These are phyloP conservation scores for Beta lomatogona DNA, from an alignment of 179 eudicot species.

Conservation along the genomic window DNA sequence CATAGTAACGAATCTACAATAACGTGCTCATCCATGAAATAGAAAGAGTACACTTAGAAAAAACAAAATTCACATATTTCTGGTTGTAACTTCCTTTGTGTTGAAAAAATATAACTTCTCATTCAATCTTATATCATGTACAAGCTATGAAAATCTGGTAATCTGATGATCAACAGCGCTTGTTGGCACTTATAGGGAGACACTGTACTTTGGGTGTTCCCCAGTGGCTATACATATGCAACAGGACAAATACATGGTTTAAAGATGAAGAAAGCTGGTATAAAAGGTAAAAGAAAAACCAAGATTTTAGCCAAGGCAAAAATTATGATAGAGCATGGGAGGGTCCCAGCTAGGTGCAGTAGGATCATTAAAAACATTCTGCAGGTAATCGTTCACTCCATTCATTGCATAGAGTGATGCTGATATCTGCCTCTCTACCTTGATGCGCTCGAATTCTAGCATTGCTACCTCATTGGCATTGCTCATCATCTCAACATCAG, in stretches of 20 bases:
- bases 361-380: slow-evolving; percentile 43
- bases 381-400: slow-evolving; percentile 62
- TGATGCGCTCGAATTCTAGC: slow-evolving; percentile 58
- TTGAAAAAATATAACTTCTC: no score
- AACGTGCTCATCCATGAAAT: neutral
- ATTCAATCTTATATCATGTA: slow-evolving; percentile 5
- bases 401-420: slow-evolving; percentile 70
- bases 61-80: neutral
- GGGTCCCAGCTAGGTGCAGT: slow-evolving; percentile 58
- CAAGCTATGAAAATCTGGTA: neutral
- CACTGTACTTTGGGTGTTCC: neutral
- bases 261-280: neutral
- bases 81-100: no score
- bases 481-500: neutral
- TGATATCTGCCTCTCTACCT: slow-evolving; percentile 68
- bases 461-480: slow-evolving; percentile 26
- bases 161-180: neutral
- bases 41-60: neutral
- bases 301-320: slow-evolving; percentile 20
- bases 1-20: no score
- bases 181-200: slow-evolving; percentile 7
- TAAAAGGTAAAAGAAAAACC: neutral
- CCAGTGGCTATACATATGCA: neutral
- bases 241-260: neutral
- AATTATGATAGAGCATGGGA: slow-evolving; percentile 34